Percentiles rank a stretch among this genome's conserved stretches.
Conservation (phyloP, 495 filamentous ascomycete species). For the Tuber calosporum region DNA sequence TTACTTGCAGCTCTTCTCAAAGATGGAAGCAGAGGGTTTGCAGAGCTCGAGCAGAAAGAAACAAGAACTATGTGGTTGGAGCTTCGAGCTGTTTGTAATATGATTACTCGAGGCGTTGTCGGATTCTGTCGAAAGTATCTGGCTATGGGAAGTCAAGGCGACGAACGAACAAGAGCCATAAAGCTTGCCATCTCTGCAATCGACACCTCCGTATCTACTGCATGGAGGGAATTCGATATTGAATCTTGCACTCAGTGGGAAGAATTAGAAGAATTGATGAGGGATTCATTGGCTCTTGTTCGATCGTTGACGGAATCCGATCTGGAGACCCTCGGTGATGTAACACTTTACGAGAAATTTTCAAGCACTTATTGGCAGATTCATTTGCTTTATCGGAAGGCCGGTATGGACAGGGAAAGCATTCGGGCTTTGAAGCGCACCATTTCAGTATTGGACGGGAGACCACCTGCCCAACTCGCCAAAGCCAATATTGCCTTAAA, state of each 20-base stretch:
- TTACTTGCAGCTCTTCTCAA: slow-evolving; percentile 28
- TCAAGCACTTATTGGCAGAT: slow-evolving; percentile 40
- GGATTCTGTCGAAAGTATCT: slow-evolving; percentile 40
- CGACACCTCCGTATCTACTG: slow-evolving; percentile 34
- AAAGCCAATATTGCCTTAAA: slow-evolving; percentile 26
- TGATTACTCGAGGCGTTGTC: slow-evolving; percentile 30
- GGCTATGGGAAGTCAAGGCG: slow-evolving; percentile 31
- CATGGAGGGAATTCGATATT: slow-evolving; percentile 32
- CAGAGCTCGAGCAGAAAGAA: slow-evolving; percentile 10
- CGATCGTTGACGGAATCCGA: slow-evolving; percentile 25
- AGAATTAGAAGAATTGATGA: slow-evolving; percentile 22
- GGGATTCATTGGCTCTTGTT: slow-evolving; percentile 30
- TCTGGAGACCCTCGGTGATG: slow-evolving; percentile 12
- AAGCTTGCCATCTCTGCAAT: slow-evolving; percentile 33
- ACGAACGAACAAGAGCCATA: slow-evolving; percentile 26
- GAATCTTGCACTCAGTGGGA: slow-evolving; percentile 27
- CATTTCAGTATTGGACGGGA: slow-evolving; percentile 24
- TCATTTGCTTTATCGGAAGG: slow-evolving; percentile 35
- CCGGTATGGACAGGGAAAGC: slow-evolving; percentile 28
- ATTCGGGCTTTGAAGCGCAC: slow-evolving; percentile 30
- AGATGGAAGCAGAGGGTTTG: slow-evolving; percentile 11
- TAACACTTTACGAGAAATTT: slow-evolving; percentile 36
- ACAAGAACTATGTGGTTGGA: slow-evolving; percentile 8
- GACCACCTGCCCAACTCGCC: slow-evolving; percentile 27
- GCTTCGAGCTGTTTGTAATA: slow-evolving; percentile 26